phyloP scores from a whole-genome alignment of 306 rosid genomes.

The Citrullus mucosospermus region DNA sequence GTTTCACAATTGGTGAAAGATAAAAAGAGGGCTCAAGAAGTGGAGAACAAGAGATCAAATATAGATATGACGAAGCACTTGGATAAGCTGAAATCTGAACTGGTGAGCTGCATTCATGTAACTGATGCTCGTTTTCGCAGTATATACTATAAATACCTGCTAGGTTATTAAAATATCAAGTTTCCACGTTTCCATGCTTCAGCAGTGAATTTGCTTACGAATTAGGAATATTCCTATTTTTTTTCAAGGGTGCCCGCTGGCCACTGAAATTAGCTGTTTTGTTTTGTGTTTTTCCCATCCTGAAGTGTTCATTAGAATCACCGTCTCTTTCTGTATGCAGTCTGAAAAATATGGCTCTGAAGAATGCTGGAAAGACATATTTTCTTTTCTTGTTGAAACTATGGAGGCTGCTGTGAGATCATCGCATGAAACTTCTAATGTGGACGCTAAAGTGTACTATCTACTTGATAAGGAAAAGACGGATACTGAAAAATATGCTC shows the following conservation, averaged over 20 bases:
- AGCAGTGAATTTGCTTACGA: neutral
- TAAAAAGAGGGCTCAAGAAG: constrained; percentile 67
- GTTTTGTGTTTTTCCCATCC: neutral
- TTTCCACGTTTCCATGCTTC: neutral
- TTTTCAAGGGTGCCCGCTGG: neutral
- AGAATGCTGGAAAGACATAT: constrained; percentile 56
- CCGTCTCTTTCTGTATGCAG: constrained; percentile 33
- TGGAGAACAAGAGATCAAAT: constrained; percentile 76
- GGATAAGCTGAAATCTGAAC: constrained; percentile 60
- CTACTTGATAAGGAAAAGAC: constrained; percentile 83
- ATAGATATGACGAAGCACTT: constrained; percentile 72
- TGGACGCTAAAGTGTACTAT: constrained; percentile 82
- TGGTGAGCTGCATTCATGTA: constrained; percentile 38
- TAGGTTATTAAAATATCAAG: neutral
- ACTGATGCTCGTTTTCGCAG: neutral
- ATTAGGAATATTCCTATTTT: neutral
- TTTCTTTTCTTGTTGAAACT: constrained; percentile 75
- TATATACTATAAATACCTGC: neutral
- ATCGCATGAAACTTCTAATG: constrained; percentile 75
- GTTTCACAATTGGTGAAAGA: constrained; percentile 54
- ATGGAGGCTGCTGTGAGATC: constrained; percentile 87
- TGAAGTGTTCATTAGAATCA: neutral
- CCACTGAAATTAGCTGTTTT: neutral
- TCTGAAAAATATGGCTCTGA: constrained; percentile 66
- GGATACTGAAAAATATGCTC: constrained; percentile 70